Evolutionary conservation across 2,329 filamentous ascomycete species (phyloP).

Genomic region (Passalora sequoiae): DNA sequence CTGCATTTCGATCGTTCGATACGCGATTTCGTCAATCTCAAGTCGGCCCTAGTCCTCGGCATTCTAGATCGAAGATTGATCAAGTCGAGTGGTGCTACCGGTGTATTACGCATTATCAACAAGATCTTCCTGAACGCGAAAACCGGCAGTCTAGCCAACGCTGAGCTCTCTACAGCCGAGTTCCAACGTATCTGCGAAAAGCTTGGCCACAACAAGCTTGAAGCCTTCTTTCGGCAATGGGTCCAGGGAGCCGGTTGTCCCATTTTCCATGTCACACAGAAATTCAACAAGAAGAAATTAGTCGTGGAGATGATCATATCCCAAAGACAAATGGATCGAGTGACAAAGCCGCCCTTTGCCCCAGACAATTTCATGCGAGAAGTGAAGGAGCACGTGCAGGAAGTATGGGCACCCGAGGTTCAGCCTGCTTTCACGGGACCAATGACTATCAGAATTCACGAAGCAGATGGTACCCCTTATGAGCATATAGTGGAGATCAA

Average conservation of each 20-base stretch:
- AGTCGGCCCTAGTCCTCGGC: slow-evolving; percentile 84
- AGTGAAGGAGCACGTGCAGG: slow-evolving; percentile 72
- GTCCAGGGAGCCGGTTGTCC: slow-evolving; percentile 84
- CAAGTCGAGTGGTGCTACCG: slow-evolving; percentile 79
- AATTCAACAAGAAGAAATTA: slow-evolving; percentile 96
- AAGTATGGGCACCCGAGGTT: slow-evolving; percentile 57
- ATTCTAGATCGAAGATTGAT: slow-evolving; percentile 87
- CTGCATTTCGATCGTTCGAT: slow-evolving; percentile 80
- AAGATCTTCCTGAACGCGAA: slow-evolving; percentile 82
- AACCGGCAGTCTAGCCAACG: slow-evolving; percentile 67
- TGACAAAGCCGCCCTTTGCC: slow-evolving; percentile 55
- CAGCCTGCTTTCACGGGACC: slow-evolving; percentile 80
- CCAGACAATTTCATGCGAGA: slow-evolving; percentile 77
- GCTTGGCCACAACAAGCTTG: slow-evolving; percentile 77
- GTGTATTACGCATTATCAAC: slow-evolving; percentile 78
- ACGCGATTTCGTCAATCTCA: slow-evolving; percentile 82
- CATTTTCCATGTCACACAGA: slow-evolving; percentile 75
- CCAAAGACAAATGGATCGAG: slow-evolving; percentile 63
- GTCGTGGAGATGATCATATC: slow-evolving; percentile 87
- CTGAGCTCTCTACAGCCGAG: slow-evolving; percentile 65
- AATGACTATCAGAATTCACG: slow-evolving; percentile 96
- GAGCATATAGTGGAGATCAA: slow-evolving; percentile 97
- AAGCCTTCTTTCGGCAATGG: slow-evolving; percentile 93
- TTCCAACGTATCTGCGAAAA: slow-evolving; percentile 86
- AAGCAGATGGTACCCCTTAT: slow-evolving; percentile 95